Evolutionary conservation across 176 grass and related monocot genomes (phyloP), one percentile per base, ranked within the genome.

Genomic region (Hordeum vulgare): DNA sequence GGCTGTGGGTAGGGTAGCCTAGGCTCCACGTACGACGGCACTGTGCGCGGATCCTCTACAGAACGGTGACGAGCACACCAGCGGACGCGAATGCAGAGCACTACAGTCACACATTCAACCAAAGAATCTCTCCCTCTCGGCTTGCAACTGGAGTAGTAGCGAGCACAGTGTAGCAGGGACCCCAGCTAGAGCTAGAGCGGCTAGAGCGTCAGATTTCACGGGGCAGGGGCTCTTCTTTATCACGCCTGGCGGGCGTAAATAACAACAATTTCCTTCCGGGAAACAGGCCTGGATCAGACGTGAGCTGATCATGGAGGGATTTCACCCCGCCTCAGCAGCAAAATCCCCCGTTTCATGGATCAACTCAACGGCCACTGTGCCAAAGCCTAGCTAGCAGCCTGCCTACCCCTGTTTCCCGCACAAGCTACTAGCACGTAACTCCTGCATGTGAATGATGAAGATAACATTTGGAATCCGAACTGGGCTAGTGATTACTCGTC

Each of bases 261-360:
- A 66, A 9, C 7, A 80, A 63, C 42, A 33, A 84, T 89, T 94
- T 88, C 85, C 40, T 79, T 83, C 92, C 89, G 85, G 84, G 83
- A 94, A 91, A 89, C 84, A 85, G 25, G 77, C 49, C 70, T 24
- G 37, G 79, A 41, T 25, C 51, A 20, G 75, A 34, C 14, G 84
- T 80, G 73, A 95, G 85, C 83, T 74, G 82, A 91, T 96, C 77
- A 39, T 33, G 65, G 86, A 88, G 51, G 63, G 67, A 44, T 86
- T 83, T 74, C 84, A 47, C 67, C 79, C 79, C 56, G 53, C 59
- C 23, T 18, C 10, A 26, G 60, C 59, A 73, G 88, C 83, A 78
- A 75, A 85, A 90, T 91, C 91, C 94, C 91, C 62, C 15, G 41
- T 91, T 93, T 91, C 83, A 85, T 83, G 91, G 91, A 91, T 90